Evolutionary conservation across 2,329 filamentous ascomycete species (phyloP).

Genomic region (Trichoderma asperellum): DNA sequence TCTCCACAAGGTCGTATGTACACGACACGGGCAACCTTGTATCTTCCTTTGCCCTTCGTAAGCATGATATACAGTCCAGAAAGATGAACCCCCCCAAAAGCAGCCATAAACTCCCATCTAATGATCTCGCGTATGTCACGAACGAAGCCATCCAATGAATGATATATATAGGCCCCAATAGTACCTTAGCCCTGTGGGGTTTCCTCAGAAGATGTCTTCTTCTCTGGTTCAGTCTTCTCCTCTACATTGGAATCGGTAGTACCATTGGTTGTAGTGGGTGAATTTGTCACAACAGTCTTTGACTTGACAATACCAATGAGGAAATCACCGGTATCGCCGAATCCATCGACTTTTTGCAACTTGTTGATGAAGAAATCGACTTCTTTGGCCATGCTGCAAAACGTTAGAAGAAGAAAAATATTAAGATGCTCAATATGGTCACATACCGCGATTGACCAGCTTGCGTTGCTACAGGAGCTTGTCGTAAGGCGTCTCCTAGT

Average conservation of each 20-base stretch:
- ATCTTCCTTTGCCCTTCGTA: background rate
- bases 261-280: constrained; percentile 30
- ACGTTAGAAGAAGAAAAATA: constrained; percentile 8
- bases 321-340: constrained; percentile 71
- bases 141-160: background rate
- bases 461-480: constrained; percentile 66
- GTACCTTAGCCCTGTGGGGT: background rate
- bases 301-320: constrained; percentile 67
- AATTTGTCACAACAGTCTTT: constrained; percentile 52
- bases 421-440: constrained; percentile 36
- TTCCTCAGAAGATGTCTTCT: constrained; percentile 28
- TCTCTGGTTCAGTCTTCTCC: constrained; percentile 30
- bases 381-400: constrained; percentile 72
- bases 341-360: constrained; percentile 78
- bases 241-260: constrained; percentile 28
- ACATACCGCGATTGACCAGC: constrained; percentile 70
- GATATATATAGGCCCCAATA: background rate
- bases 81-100: constrained; percentile 1
- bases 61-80: constrained; percentile 17
- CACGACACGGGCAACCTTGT: background rate
- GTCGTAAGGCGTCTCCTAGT: constrained; percentile 71
- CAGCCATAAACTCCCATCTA: constrained; percentile 26
- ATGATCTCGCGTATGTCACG: constrained; percentile 13
- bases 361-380: constrained; percentile 72
- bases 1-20: constrained; percentile 8